Evolutionary conservation across 2,329 filamentous ascomycete genomes (phyloP).

Genomic region (Ophiostoma ips): DNA sequence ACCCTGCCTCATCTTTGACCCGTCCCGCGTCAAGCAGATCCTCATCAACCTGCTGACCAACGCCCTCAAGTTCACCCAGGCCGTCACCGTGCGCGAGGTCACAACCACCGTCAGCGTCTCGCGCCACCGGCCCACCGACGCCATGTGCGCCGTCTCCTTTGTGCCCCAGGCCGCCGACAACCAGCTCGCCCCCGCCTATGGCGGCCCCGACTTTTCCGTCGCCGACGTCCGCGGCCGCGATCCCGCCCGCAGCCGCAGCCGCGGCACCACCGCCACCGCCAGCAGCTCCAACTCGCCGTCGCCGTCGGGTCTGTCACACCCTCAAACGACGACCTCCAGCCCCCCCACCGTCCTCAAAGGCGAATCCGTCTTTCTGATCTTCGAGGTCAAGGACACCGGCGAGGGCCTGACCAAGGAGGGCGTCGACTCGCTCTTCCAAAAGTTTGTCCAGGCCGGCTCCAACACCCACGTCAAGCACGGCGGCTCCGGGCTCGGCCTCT

Average conservation of each 20-base stretch:
- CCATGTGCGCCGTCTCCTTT: conserved; percentile 40
- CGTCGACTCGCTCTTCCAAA: conserved; percentile 60
- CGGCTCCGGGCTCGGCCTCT: conserved; percentile 63
- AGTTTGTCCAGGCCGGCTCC: conserved; percentile 65
- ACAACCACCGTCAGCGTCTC: conserved; percentile 33
- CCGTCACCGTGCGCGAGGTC: conserved; percentile 42
- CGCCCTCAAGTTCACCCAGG: conserved; percentile 67
- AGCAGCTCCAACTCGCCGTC: background rate
- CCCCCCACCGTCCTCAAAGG: conserved; percentile 8
- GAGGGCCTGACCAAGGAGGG: conserved; percentile 58
- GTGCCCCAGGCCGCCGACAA: conserved; percentile 33
- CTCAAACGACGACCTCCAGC: background rate
- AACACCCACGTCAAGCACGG: conserved; percentile 68
- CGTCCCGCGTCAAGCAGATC: conserved; percentile 62
- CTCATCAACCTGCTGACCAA: conserved; percentile 72
- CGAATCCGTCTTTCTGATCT: conserved; percentile 49
- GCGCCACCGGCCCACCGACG: conserved; percentile 24
- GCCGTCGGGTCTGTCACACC: background rate
- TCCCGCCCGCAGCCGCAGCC: background rate
- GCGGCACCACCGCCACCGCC: background rate
- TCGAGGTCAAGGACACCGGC: conserved; percentile 66
- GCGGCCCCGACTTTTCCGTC: background rate
- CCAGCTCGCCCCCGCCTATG: conserved; percentile 5
- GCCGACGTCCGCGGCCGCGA: background rate
- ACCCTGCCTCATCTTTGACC: conserved; percentile 56